Base-by-base conservation (phyloP, 139 green algal species). In the Ulvella scutata region DNA sequence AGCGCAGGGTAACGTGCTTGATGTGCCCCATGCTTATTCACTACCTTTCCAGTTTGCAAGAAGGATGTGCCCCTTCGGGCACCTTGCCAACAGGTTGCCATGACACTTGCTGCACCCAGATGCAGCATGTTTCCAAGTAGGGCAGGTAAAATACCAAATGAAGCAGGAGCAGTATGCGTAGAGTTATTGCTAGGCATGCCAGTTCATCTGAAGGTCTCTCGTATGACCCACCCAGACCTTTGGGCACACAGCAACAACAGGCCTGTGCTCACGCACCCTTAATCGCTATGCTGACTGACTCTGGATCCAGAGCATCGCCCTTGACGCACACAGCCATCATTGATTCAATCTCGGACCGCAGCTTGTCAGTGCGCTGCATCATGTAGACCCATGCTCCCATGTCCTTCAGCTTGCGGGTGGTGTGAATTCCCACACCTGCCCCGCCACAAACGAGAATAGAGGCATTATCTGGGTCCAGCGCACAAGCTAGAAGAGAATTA, bases 301-400 rank as follows among this genome's bases (percentile, higher is more conserved):
- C 83, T 39, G 79, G 77, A 75, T 90, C 84, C 26, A 93, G 79
- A 6, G 93, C 93, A 77, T 98, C 93, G 3, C 89, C 93, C 40
- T 92, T 93, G 10, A 89, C 83, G 1, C 94, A 82, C 37, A 97
- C 91, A 17, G 89, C 90, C 80, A 95, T 96, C 90, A 97, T 96
- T 43, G 83, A 81, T 83, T 98, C 93, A 77, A 97, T 96, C 74
- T 97, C 88, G 44, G 82, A 82, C 4, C 83, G 80, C 37, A 87
- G 82, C 34, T 87, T 80, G 13, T 95, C 88, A 4, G 86, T 86
- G 34, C 89, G 83, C 82, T 96, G 92, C 80, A 97, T 83, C 86
- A 92, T 90, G 85, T 88, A 97, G 20, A 97, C 92, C 93, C 93
- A 98, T n/a, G 83, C 79, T n/a, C 93, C 93, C 85, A 92, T 92